phyloP scores from a whole-genome alignment of 805 yeast genomes.

The Lachancea mirantina region DNA sequence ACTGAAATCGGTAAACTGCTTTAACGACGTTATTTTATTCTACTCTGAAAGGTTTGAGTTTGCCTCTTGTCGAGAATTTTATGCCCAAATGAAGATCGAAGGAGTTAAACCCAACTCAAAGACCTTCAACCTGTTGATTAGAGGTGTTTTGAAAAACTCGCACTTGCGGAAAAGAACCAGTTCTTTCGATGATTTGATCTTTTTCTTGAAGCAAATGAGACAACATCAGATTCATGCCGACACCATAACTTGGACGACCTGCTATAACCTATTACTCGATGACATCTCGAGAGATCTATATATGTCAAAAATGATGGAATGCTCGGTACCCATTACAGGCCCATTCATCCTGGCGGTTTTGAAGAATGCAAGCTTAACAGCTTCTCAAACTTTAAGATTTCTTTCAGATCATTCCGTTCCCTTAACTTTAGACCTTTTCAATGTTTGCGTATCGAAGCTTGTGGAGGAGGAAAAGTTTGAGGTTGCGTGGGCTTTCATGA shows the following conservation, averaged over 20 bases:
- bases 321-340: constrained; percentile 29
- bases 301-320: constrained; percentile 27
- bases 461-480: constrained; percentile 24
- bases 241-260: constrained; percentile 33
- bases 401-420: constrained; percentile 22
- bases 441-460: constrained; percentile 22
- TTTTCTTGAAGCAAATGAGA: constrained; percentile 30
- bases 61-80: constrained; percentile 34
- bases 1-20: constrained; percentile 29
- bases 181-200: constrained; percentile 24
- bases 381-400: constrained; percentile 19
- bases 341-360: constrained; percentile 24
- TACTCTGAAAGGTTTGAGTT: constrained; percentile 34
- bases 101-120: constrained; percentile 30
- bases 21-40: constrained; percentile 35
- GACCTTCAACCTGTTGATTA: constrained; percentile 35
- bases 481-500: constrained; percentile 27
- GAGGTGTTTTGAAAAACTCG: constrained; percentile 25
- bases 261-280: constrained; percentile 31
- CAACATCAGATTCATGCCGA: constrained; percentile 27
- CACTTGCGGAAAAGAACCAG: constrained; percentile 23
- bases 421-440: constrained; percentile 20
- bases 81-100: constrained; percentile 36
- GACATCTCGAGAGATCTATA: constrained; percentile 29
- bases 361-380: constrained; percentile 14